Evolutionary conservation across 192 early-diverging fungal genomes (phyloP), one percentile per base, ranked within the genome.

Genomic region (Coemansia sp.): DNA sequence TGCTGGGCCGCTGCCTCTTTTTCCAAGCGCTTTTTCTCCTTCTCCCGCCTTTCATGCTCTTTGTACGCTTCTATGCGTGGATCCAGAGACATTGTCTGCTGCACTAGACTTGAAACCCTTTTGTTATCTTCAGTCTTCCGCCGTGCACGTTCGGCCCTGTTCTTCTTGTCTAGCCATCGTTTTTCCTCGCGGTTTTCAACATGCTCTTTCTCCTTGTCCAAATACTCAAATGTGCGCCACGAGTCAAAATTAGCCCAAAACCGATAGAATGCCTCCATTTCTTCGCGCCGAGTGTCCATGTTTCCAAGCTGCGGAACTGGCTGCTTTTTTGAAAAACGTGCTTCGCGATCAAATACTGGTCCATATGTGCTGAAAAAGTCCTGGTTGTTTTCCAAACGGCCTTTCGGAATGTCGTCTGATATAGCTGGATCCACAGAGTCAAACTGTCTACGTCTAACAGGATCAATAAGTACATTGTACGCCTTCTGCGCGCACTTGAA

Each of bases 401-500:
- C 25, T 69, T 73, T 37, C 63, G 80, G 57, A 71, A 69, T 20
- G 66, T 61, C 39, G 74, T 93, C 91, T 58, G 90, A 87, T 61
- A 90, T 88, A 17, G 84, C 84, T 11, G 88, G 89, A 69, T 95
- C 93, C 7, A 88, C 85, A 4, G 91, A 92, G 79, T 95, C 93
- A 75, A 87, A 95, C 61, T 92, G 88, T 37, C 86, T 74, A 60
- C 93, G 85, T 69, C 88, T 89, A 40, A 75, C 61, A 5, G 86
- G 86, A 61, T 95, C 90, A 19, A 78, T 85, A 22, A 95, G 71
- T 44, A 90, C 75, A 70, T 93, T 92, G 76, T 89, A 91, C 0
- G 93, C 90, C 25, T 64, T 76, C 64, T 93, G 91, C 17, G 92
- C 76, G 53, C 92, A 94, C 71, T 95, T 93, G 86, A 94, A 95